These are phyloP conservation scores for Eragrostis nindensis DNA, from an alignment of 176 grass and related monocot species.

Conservation along the genomic window DNA sequence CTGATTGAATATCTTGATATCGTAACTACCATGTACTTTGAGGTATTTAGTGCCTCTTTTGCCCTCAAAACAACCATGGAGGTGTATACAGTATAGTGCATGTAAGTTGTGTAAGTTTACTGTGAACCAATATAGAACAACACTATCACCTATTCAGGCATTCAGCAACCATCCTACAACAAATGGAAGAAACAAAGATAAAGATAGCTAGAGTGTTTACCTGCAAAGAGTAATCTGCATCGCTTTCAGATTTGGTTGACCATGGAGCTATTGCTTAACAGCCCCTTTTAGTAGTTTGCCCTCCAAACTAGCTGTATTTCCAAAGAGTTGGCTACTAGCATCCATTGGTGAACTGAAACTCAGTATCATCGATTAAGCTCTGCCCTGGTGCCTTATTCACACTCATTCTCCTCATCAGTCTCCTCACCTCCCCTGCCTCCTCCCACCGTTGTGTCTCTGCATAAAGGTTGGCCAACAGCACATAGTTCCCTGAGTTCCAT, in stretches of 20 bases:
- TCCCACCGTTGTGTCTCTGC: slow-evolving; percentile 53
- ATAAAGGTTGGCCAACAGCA: slow-evolving; percentile 66
- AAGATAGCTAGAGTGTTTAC: slow-evolving; percentile 4
- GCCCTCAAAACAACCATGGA: not conserved
- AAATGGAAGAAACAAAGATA: not conserved
- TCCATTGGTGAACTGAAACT: slow-evolving; percentile 30
- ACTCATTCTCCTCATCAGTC: slow-evolving; percentile 63
- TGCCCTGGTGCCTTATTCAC: slow-evolving; percentile 59
- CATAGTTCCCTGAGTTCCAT: slow-evolving; percentile 66
- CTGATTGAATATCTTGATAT: not conserved
- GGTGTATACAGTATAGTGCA: not conserved
- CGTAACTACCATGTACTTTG: not conserved
- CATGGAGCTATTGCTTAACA: not conserved
- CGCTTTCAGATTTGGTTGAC: not conserved
- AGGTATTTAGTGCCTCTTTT: not conserved
- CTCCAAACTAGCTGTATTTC: slow-evolving; percentile 14
- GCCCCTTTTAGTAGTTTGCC: not conserved
- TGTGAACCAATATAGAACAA: no score
- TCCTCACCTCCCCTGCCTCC: slow-evolving; percentile 50
- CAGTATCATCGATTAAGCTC: slow-evolving; percentile 44
- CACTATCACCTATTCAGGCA: not conserved
- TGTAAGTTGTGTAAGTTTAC: no score
- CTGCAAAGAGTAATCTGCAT: slow-evolving; percentile 17
- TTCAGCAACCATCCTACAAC: not conserved
- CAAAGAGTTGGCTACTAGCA: not conserved